A percentile compares a stretch with the other conserved stretches of the same genome.
Conservation (phyloP, 1,284 basidiomycete genomes). For the Puccinia hordei region DNA sequence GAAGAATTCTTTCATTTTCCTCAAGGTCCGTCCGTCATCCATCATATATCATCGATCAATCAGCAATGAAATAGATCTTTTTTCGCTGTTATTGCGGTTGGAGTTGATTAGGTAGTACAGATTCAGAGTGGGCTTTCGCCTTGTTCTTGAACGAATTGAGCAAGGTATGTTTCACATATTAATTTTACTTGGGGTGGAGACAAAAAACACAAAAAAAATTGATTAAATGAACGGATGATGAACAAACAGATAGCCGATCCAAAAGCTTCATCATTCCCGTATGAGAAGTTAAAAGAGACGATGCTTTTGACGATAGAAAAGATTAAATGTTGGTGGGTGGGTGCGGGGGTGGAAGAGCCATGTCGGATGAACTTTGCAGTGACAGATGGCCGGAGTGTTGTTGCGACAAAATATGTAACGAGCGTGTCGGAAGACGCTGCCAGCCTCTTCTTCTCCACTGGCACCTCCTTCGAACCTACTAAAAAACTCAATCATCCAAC, state of each 20-base stretch:
- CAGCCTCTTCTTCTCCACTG: conserved; percentile 65
- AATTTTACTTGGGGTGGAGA: no score
- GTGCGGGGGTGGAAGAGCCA: conserved; percentile 72
- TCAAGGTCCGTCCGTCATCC: conserved; percentile 66
- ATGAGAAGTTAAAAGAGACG: conserved; percentile 70
- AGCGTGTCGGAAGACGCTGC: conserved; percentile 88
- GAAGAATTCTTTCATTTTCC: conserved; percentile 83
- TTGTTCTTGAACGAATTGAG: conserved; percentile 70
- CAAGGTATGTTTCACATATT: conserved; percentile 64
- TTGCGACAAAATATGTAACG: conserved; percentile 92
- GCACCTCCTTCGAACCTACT: conserved; percentile 56
- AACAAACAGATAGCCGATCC: conserved; percentile 73
- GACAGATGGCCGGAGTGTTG: conserved; percentile 87
- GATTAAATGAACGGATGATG: background rate
- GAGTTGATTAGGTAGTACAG: conserved; percentile 60
- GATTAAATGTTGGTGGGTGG: conserved; percentile 75
- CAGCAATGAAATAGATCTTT: no score
- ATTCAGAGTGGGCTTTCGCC: conserved; percentile 94
- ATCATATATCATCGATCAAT: conserved; percentile 15
- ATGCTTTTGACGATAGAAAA: conserved; percentile 82
- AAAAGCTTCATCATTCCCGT: conserved; percentile 70
- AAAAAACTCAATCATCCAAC: background rate
- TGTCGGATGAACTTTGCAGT: conserved; percentile 95
- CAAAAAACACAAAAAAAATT: background rate
- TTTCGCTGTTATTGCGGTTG: background rate